These are phyloP conservation scores for Fusarium lyarnte DNA, from an alignment of 2,329 filamentous ascomycete species.

Conservation along the genomic window DNA sequence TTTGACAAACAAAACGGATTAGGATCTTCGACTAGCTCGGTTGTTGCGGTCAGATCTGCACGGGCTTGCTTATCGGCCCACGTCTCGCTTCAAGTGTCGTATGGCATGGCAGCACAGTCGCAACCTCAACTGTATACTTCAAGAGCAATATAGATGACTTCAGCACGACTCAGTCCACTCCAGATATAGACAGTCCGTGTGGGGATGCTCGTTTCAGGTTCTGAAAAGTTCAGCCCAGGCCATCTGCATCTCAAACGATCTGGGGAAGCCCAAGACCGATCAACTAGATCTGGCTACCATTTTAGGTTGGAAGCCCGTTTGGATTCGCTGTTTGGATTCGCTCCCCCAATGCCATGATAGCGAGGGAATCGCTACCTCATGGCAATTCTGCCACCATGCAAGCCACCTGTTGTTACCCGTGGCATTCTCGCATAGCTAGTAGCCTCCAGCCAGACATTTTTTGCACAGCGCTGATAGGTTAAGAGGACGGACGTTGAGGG, in stretches of 20 bases:
- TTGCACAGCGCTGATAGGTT: slow-evolving; percentile 5
- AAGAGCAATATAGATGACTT: slow-evolving; percentile 8
- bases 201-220: slow-evolving; percentile 16
- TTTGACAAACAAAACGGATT: slow-evolving; percentile 25
- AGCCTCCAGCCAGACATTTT: slow-evolving; percentile 20
- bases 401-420: slow-evolving; percentile 25
- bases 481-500: slow-evolving; percentile 18
- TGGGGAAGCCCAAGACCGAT: slow-evolving; percentile 26
- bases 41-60: slow-evolving; percentile 3
- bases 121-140: slow-evolving; percentile 2
- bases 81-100: slow-evolving; percentile 25
- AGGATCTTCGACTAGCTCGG: slow-evolving; percentile 1
- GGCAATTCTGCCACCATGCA: slow-evolving; percentile 23
- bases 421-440: slow-evolving; percentile 21
- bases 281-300: slow-evolving; percentile 26
- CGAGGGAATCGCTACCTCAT: slow-evolving; percentile 21
- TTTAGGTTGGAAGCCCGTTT: slow-evolving; percentile 18
- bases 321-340: slow-evolving; percentile 20
- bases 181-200: neutral
- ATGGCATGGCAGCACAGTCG: slow-evolving; percentile 11
- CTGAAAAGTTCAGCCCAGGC: slow-evolving; percentile 5
- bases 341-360: slow-evolving; percentile 3
- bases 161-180: neutral
- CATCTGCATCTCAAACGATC: slow-evolving; percentile 21
- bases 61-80: slow-evolving; percentile 7